Percentiles rank a stretch among this genome's conserved stretches.
Conservation (phyloP, 352 stramenopile species). For the Elongisporangium anandrum region DNA sequence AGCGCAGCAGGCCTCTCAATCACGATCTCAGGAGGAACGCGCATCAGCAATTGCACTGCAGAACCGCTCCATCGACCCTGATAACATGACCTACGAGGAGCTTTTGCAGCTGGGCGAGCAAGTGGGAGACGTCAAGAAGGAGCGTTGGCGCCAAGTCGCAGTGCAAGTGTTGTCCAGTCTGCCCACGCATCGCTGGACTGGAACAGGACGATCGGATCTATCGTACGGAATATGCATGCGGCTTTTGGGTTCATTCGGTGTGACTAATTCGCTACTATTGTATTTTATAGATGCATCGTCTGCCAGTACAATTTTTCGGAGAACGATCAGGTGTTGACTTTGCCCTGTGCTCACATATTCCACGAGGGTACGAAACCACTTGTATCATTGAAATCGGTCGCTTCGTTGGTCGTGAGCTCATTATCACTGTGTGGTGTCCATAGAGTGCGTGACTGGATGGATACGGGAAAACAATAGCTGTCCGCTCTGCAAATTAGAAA, state of each 20-base stretch:
- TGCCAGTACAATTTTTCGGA: slow-evolving; percentile 62
- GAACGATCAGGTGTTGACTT: slow-evolving; percentile 54
- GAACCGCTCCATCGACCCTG: slow-evolving; percentile 40
- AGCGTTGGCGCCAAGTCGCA: slow-evolving; percentile 61
- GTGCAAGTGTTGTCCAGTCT: slow-evolving; percentile 59
- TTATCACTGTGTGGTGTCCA: background rate
- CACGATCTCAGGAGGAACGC: background rate
- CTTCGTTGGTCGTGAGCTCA: background rate
- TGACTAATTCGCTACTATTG: slow-evolving; percentile 2
- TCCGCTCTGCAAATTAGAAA: slow-evolving; percentile 68
- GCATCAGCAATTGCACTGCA: background rate
- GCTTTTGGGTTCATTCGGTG: background rate
- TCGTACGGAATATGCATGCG: slow-evolving; percentile 35
- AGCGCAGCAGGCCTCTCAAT: background rate
- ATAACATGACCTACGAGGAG: slow-evolving; percentile 83
- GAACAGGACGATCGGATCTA: slow-evolving; percentile 28
- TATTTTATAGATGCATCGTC: slow-evolving; percentile 48
- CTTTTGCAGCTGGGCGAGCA: slow-evolving; percentile 62
- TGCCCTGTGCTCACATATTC: slow-evolving; percentile 75
- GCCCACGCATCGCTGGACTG: slow-evolving; percentile 55
- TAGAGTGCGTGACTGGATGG: slow-evolving; percentile 68
- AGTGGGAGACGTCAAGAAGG: slow-evolving; percentile 72
- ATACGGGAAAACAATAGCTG: slow-evolving; percentile 79
- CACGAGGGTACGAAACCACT: slow-evolving; percentile 45
- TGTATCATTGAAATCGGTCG: background rate